Evolutionary conservation across 2,329 filamentous ascomycete species (phyloP).

Genomic region (Hyphodiscus sp.): DNA sequence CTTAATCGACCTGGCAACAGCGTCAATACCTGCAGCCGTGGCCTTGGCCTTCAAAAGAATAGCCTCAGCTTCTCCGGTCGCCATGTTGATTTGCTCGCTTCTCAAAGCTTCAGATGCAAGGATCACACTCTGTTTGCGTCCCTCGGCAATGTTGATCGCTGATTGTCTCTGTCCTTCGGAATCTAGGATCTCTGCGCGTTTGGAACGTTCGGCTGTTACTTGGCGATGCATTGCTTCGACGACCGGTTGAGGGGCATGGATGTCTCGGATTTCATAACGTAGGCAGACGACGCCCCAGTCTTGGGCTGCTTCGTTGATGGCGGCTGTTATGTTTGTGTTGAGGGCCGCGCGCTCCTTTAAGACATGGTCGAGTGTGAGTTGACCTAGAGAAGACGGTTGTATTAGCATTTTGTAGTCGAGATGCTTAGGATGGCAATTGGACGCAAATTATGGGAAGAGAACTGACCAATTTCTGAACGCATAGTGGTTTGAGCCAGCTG

Average conservation of each 20-base stretch:
- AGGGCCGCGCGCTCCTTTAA: slow-evolving; percentile 93
- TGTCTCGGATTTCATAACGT: slow-evolving; percentile 96
- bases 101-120: slow-evolving; percentile 87
- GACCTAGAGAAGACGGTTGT: slow-evolving; percentile 31
- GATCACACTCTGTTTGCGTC: slow-evolving; percentile 94
- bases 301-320: slow-evolving; percentile 95
- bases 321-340: slow-evolving; percentile 97
- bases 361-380: slow-evolving; percentile 92
- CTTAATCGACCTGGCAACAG: slow-evolving; percentile 70
- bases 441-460: not conserved
- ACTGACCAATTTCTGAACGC: slow-evolving; percentile 83
- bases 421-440: too few relatives aligned
- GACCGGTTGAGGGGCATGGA: slow-evolving; percentile 88
- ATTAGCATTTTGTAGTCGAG: not conserved
- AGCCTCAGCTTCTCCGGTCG: slow-evolving; percentile 87
- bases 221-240: slow-evolving; percentile 98
- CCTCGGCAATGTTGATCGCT: slow-evolving; percentile 98
- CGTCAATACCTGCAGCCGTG: slow-evolving; percentile 82
- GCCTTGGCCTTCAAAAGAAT: slow-evolving; percentile 81
- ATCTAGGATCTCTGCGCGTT: slow-evolving; percentile 95
- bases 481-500: slow-evolving; percentile 98
- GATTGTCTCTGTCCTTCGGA: slow-evolving; percentile 95
- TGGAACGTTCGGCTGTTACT: slow-evolving; percentile 93
- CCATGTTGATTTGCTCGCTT: slow-evolving; percentile 88
- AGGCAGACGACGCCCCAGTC: slow-evolving; percentile 96